Evolutionary conservation across 2,329 filamentous ascomycete species (phyloP).

Genomic region (Pseudopyricularia javanii): DNA sequence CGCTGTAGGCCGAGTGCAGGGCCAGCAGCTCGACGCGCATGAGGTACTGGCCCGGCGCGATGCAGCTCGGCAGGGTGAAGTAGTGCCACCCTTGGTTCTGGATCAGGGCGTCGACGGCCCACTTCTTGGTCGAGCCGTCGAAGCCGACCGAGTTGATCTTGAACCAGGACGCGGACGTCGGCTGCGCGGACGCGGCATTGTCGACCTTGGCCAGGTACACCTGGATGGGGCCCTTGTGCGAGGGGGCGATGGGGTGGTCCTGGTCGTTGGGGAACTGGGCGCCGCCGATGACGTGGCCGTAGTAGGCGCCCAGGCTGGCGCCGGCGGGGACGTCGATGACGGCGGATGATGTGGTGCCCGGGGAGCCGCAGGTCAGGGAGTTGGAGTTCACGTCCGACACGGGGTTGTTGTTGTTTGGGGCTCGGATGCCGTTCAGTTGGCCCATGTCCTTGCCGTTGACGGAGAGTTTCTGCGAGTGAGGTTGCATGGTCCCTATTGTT

Average conservation of each 20-base stretch:
- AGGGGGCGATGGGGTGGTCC: constrained; percentile 27
- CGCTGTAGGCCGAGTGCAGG: constrained; percentile 5
- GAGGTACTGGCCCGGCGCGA: constrained; percentile 16
- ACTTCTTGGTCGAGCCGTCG: constrained; percentile 25
- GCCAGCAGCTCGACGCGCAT: constrained; percentile 8
- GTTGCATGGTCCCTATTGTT: constrained; percentile 9
- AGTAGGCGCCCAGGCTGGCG: constrained; percentile 34
- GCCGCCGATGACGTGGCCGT: constrained; percentile 30
- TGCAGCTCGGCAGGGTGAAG: constrained; percentile 23
- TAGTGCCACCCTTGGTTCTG: constrained; percentile 28
- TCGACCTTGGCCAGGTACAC: constrained; percentile 35
- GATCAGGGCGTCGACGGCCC: constrained; percentile 38
- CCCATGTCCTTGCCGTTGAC: constrained; percentile 31
- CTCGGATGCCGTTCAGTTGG: constrained; percentile 30
- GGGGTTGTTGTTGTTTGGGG: constrained; percentile 39
- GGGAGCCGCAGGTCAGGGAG: constrained; percentile 36
- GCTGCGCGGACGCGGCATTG: constrained; percentile 27
- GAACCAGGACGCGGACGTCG: constrained; percentile 28
- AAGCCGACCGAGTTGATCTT: constrained; percentile 39
- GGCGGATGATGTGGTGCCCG: constrained; percentile 24
- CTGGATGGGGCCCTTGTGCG: constrained; percentile 32
- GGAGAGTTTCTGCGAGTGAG: constrained; percentile 20
- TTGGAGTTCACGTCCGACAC: constrained; percentile 34
- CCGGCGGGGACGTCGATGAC: constrained; percentile 37
- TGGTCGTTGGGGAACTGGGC: constrained; percentile 21